These are phyloP conservation scores for Taxillus chinensis DNA, from an alignment of 164 flowering plant species.

Conservation along the genomic window DNA sequence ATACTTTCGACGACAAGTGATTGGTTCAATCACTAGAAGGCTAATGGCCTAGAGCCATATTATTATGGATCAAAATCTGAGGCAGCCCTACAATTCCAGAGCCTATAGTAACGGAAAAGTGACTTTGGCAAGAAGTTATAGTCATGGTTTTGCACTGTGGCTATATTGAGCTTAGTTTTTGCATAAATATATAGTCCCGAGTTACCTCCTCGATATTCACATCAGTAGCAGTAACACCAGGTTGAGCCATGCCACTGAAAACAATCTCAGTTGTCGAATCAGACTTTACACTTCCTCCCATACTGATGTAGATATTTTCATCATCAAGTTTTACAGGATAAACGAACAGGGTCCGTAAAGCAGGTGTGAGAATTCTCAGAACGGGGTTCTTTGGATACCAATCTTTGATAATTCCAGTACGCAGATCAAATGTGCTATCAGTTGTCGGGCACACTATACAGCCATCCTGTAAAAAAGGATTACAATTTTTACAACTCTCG, in stretches of 20 bases:
- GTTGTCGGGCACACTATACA: slow-evolving; percentile 91
- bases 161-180: no score
- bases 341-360: slow-evolving; percentile 53
- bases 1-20: no score
- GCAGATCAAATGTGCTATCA: slow-evolving; percentile 85
- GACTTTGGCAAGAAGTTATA: no score
- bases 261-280: slow-evolving; percentile 80
- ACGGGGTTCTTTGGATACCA: slow-evolving; percentile 97
- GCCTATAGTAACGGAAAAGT: no score
- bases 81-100: no score
- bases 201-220: slow-evolving; percentile 91
- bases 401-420: slow-evolving; percentile 64
- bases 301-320: slow-evolving; percentile 70
- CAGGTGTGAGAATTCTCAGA: slow-evolving; percentile 79
- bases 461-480: slow-evolving; percentile 53
- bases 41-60: no score
- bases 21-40: no score
- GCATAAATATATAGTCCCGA: no score
- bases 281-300: slow-evolving; percentile 21
- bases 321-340: slow-evolving; percentile 78
- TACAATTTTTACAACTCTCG: no score
- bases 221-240: slow-evolving; percentile 76
- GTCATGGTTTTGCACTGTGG: no score
- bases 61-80: no score
- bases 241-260: slow-evolving; percentile 89